Base-by-base conservation (phyloP, 805 yeast genomes). In the Kazachstania viticola region DNA sequence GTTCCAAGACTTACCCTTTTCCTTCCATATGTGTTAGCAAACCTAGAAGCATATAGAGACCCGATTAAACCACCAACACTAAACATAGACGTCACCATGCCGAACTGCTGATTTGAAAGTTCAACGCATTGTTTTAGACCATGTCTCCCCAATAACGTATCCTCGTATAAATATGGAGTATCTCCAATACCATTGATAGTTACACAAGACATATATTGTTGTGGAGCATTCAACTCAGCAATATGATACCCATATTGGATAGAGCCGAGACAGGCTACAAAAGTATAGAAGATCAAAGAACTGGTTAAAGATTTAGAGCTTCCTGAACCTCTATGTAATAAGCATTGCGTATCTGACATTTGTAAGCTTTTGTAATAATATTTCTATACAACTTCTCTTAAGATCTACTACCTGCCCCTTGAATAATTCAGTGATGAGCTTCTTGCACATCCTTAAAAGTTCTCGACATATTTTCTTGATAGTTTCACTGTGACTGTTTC, bases 191-290 rank as follows among this genome's bases (percentile, higher is more conserved):
- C 17, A 9, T 43, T 41, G 27, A 46, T 31, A 15, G 45, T 47
- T 15, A 53, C 54, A 48, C 94, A 83, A 9, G 81, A 68, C 29
- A 84, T 63, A 21, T 72, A 69, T 11, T 69, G 67, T 35, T 79
- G 80, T 0, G 96, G 95, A 5, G 95, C 94, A 58, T 88, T 88
- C 51, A 88, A 65, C 54, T 87, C 96, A 1, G 95, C 79, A 79
- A 88, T 77, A 53, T 91, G 97, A 54, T 81, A 84, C 1, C 98
- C 98, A 54, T 79, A 91, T 54, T 85, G 96, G 9, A 87, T 62
- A 2, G 94, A 73, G 2, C 87, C 85, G 16, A 84, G 48, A 42
- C 93, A 80, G 5, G 77, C 73, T 9, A 80, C 72, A 7, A 30
- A 14, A 1, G 37, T 35, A 6, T 34, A 32, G 1, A 37, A 14